Conservation (phyloP, 2,329 filamentous ascomycete genomes). For the Fusarium falciforme region DNA sequence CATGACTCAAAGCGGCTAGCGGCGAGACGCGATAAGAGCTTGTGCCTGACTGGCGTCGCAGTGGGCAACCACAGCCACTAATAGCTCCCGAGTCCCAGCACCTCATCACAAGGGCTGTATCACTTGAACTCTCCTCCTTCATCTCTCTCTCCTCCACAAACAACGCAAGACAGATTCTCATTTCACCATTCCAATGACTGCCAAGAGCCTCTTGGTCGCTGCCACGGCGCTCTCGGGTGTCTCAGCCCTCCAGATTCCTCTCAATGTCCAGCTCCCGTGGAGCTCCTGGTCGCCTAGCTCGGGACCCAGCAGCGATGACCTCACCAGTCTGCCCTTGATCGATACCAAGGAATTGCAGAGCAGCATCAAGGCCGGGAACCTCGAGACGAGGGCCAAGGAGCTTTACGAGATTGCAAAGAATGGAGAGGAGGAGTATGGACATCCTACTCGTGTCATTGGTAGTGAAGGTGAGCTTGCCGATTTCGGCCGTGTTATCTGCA, state of each 20-base stretch:
- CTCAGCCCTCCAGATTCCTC: conserved; percentile 42
- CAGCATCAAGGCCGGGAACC: conserved; percentile 65
- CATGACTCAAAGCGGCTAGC: conserved; percentile 3
- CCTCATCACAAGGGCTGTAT: conserved; percentile 36
- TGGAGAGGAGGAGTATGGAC: conserved; percentile 69
- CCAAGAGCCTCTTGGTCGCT: conserved; percentile 43
- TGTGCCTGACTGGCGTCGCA: conserved; percentile 30
- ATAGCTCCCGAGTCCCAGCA: conserved; percentile 14
- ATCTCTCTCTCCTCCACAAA: background rate
- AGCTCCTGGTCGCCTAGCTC: conserved; percentile 27
- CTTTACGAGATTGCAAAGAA: conserved; percentile 72
- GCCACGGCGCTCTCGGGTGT: conserved; percentile 43
- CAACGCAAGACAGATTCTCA: background rate
- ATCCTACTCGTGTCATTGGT: conserved; percentile 78
- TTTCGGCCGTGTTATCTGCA: conserved; percentile 1
- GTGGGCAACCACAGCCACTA: conserved; percentile 22
- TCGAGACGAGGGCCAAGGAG: conserved; percentile 68
- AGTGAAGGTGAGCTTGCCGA: conserved; percentile 62
- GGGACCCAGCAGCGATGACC: conserved; percentile 25
- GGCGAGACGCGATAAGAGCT: conserved; percentile 36
- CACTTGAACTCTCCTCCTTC: conserved; percentile 30
- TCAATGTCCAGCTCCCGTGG: conserved; percentile 34
- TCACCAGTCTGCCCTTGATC: conserved; percentile 55
- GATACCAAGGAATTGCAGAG: conserved; percentile 67
- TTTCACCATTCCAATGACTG: conserved; percentile 27